Percentiles rank a stretch among this genome's conserved stretches.
phyloP scores from a whole-genome alignment of 345 rosid species.

The Eucalyptus tenuipes region DNA sequence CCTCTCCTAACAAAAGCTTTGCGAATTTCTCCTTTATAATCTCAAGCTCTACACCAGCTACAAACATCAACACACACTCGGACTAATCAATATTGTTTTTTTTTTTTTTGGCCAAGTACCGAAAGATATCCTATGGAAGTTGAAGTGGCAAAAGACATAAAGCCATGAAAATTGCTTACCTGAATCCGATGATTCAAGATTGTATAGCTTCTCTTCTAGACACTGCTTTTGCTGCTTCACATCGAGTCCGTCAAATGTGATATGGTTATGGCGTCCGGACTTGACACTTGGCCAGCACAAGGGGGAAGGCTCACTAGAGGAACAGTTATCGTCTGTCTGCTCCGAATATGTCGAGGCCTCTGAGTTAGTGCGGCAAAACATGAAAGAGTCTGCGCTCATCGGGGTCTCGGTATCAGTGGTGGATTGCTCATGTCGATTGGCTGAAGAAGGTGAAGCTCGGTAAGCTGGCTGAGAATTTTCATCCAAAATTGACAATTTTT shows the following conservation, averaged over 20 bases:
- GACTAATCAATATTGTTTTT: neutral
- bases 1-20: conserved; percentile 90
- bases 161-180: conserved; percentile 18
- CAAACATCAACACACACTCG: neutral
- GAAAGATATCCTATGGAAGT: neutral
- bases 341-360: conserved; percentile 60
- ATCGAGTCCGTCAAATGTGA: conserved; percentile 3
- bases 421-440: conserved; percentile 38
- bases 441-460: conserved; percentile 40
- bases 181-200: conserved; percentile 31
- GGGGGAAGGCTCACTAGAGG: conserved; percentile 43
- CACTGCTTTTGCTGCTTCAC: conserved; percentile 15
- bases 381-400: conserved; percentile 41
- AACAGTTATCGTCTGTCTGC: conserved; percentile 39
- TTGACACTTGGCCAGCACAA: conserved; percentile 31
- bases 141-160: neutral
- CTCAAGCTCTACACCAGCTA: conserved; percentile 39
- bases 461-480: conserved; percentile 38
- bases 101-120: neutral
- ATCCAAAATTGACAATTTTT: conserved; percentile 18
- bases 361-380: conserved; percentile 44
- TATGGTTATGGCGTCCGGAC: conserved; percentile 11
- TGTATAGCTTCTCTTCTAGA: conserved; percentile 2
- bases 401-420: conserved; percentile 37
- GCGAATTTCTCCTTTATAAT: conserved; percentile 85